phyloP scores from a whole-genome alignment of 2,329 filamentous ascomycete species.

The Teratosphaeria zuluensis region DNA sequence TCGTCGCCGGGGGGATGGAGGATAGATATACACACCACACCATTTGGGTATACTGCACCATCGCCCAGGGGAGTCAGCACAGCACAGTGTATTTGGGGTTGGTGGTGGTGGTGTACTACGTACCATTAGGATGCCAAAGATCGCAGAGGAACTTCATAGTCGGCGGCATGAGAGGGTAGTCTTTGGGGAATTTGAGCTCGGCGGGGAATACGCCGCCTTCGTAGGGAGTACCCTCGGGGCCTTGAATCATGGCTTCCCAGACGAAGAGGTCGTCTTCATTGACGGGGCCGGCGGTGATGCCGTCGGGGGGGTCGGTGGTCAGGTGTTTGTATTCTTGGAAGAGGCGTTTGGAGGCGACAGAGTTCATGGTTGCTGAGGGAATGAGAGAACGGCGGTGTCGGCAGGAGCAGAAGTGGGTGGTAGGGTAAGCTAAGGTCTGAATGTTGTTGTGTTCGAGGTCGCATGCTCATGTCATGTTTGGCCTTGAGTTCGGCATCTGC shows the following conservation, averaged over 20 bases:
- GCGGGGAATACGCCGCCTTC: constrained; percentile 93
- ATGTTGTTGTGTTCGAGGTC: background rate
- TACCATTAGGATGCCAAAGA: constrained; percentile 95
- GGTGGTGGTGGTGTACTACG: background rate
- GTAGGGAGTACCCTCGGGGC: constrained; percentile 89
- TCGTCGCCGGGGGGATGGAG: constrained; percentile 93
- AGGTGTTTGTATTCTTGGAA: constrained; percentile 94
- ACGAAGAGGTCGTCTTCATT: constrained; percentile 89
- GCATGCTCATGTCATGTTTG: background rate
- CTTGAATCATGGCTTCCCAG: constrained; percentile 95
- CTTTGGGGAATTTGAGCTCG: constrained; percentile 86
- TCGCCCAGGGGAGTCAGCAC: background rate
- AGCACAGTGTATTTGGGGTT: background rate
- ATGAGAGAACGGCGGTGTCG: background rate
- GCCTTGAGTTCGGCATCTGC: background rate
- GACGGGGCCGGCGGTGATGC: constrained; percentile 88
- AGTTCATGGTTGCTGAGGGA: constrained; percentile 20
- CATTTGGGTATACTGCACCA: constrained; percentile 70
- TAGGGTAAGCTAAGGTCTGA: background rate
- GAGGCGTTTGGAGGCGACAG: constrained; percentile 61
- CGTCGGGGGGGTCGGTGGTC: constrained; percentile 90
- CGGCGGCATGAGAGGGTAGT: constrained; percentile 93
- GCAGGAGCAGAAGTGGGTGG: background rate
- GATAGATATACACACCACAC: constrained; percentile 96
- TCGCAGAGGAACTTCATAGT: constrained; percentile 93